Evolutionary conservation across 106 monocot genomes (phyloP), one percentile per base, ranked within the genome.

Genomic region (Platanthera guangdongensis): DNA sequence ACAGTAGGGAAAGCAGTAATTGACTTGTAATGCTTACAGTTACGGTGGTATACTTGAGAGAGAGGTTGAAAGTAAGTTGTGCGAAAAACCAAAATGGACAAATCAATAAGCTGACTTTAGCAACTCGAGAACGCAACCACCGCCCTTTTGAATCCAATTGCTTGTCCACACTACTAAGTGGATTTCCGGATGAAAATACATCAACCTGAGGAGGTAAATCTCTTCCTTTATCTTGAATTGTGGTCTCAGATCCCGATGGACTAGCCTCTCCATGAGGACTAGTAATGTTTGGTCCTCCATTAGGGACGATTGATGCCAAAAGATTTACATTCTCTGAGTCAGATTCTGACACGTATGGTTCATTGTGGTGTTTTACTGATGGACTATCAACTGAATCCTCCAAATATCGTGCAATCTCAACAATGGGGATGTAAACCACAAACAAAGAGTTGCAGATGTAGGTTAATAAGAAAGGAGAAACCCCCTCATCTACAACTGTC

Each of bases 51-150:
- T 95, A 95, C 57, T 85, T 92, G 60, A 92, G 90, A 75, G 95
- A 95, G 11, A 92, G 83, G 82, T 95, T 95, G 88, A 95, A 95
- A 48, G 90, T 90, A 14, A 95, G 86, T 73, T 95, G 95, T 3
- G 95, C 95, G 15, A 92, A 78, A 75, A 95, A 95, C 95, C 95
- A 95, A 81, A 95, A 95, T 28, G 95, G 95, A 64, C 92, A 92
- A 59, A 95, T 85, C 80, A 90, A 84, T 68, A 95, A 68, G 81
- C 95, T 95, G 47, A 88, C 88, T 88, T 84, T 88, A 4, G 92
- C 92, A 32, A 95, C 80, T 51, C 81, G 81, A 76, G 81, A 39
- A 21, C 92, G 90, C 22, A 84, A 84, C 95, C 95, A 95, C 8
- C 80, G 81, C 51, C 83, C 85, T 62, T 92, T 88, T 19, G 65